Evolutionary conservation across 495 filamentous ascomycete species (phyloP), one percentile per base, ranked within the genome.

Genomic region (Aspergillus carlsbadensis): DNA sequence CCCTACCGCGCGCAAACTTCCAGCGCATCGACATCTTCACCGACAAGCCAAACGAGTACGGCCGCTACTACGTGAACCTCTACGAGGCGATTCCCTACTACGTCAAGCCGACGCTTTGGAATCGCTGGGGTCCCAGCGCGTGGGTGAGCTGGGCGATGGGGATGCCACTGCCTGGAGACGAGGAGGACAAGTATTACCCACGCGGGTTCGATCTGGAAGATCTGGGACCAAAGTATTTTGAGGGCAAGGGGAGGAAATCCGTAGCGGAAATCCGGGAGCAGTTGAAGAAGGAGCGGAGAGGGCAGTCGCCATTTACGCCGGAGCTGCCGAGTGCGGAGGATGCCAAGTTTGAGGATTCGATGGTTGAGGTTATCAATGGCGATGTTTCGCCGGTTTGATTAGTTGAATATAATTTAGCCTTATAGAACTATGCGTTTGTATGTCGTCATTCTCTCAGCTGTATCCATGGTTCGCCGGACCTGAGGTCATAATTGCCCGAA

Each of bases 201-300:
- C 54, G 79, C n/a, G 85, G 86, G 0, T 88, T 82, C 62, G 61
- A 74, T 17, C 72, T 82, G 24, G 63, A 73, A 13, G 83, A 88
- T 15, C 56, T 87, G n/a, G 85, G 85, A 0, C 85, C 86, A 0
- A 68, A 66, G 26, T 73, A 69, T 14, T 76, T 86, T 54, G 77
- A 79, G 52, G 81, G 81, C 0, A 80, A 82, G 53, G 86, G 84
- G 0, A 54, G 65, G 3, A 75, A 80, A 22, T 76, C 81, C 56
- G 64, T 71, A 39, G 69, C 76, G 39, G 70, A 60, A 31, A 72
- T 72, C 18, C 72, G 66, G 59, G 68, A 71, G 46, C 50, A 14
- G 22, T 37, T 71, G 33, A 57, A 60, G 24, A 56, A 46, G 21
- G 66, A 71, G 56, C 65, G 78, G 13, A n/a, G 35, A 13, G 57